These are phyloP conservation scores for Boletus semigastroideus DNA, from an alignment of 1,284 basidiomycete species.

Conservation along the genomic window DNA sequence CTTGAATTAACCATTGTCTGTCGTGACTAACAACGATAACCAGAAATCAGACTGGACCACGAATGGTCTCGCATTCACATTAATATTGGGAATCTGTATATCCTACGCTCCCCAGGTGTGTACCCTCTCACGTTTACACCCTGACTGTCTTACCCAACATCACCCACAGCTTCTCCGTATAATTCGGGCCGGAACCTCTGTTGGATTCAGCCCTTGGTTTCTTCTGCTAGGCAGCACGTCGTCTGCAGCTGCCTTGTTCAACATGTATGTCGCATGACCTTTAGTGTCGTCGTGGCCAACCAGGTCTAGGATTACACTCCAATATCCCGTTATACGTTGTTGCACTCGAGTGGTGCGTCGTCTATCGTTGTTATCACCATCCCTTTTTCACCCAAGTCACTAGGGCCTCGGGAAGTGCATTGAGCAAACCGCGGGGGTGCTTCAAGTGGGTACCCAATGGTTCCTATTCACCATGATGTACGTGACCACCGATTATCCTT, in stretches of 20 bases:
- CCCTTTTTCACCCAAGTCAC: slow-evolving; percentile 4
- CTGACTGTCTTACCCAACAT: background rate
- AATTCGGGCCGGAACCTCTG: slow-evolving; percentile 72
- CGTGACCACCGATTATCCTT: slow-evolving; percentile 5
- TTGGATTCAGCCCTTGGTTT: slow-evolving; percentile 92
- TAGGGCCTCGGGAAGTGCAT: slow-evolving; percentile 75
- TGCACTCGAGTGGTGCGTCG: slow-evolving; percentile 71
- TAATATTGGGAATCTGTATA: slow-evolving; percentile 79
- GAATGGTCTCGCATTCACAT: slow-evolving; percentile 67
- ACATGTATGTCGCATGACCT: slow-evolving; percentile 53
- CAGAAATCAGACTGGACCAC: slow-evolving; percentile 78
- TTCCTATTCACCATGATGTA: slow-evolving; percentile 83
- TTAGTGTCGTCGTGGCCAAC: background rate
- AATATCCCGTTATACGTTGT: slow-evolving; percentile 85
- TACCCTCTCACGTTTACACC: background rate
- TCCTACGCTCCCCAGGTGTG: slow-evolving; percentile 88
- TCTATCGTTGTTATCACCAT: background rate
- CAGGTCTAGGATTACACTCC: slow-evolving; percentile 68
- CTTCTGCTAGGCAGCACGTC: slow-evolving; percentile 91
- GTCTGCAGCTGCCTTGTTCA: slow-evolving; percentile 76
- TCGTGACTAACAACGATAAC: background rate
- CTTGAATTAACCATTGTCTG: background rate
- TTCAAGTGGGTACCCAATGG: slow-evolving; percentile 88
- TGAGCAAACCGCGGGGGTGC: slow-evolving; percentile 80
- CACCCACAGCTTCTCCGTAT: slow-evolving; percentile 68